These are phyloP conservation scores for Rhododendron henanense DNA, from an alignment of 148 eudicot species.

Conservation along the genomic window DNA sequence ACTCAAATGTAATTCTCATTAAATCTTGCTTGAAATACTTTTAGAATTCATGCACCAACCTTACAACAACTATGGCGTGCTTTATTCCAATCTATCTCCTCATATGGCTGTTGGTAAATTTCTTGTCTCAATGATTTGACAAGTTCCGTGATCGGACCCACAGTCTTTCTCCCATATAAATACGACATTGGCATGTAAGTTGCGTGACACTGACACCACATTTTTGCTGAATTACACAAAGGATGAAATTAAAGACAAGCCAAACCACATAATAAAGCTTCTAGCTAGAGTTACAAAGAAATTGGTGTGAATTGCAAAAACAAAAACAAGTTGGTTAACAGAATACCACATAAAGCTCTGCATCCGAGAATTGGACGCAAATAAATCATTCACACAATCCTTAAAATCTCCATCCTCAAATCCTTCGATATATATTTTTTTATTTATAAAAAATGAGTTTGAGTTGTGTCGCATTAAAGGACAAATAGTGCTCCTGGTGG, in stretches of 20 bases:
- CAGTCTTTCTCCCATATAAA: slow-evolving; percentile 10
- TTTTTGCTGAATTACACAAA: slow-evolving; percentile 13
- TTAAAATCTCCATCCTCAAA: not conserved
- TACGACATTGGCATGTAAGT: slow-evolving; percentile 21
- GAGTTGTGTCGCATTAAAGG: not conserved
- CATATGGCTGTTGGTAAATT: slow-evolving; percentile 6
- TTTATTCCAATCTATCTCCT: slow-evolving; percentile 13
- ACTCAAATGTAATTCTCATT: too few species aligned
- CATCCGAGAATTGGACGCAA: not conserved
- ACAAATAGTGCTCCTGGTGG: not conserved
- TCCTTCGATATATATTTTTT: not conserved
- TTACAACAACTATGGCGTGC: slow-evolving; percentile 12
- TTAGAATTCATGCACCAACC: slow-evolving; percentile 5
- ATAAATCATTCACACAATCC: not conserved
- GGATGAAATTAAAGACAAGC: not conserved
- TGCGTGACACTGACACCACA: slow-evolving; percentile 16
- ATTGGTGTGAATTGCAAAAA: not conserved
- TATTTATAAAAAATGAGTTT: too few species aligned
- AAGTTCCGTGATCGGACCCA: slow-evolving; percentile 6
- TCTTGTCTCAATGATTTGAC: slow-evolving; percentile 1
- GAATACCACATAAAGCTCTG: not conserved
- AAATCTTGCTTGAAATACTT: not conserved
- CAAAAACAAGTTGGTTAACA: not conserved
- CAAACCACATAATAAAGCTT: not conserved
- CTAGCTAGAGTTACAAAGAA: not conserved